A percentile compares a stretch with the other conserved stretches of the same genome.
Conservation (phyloP, 2,329 filamentous ascomycete species). For the Fusarium redolens region DNA sequence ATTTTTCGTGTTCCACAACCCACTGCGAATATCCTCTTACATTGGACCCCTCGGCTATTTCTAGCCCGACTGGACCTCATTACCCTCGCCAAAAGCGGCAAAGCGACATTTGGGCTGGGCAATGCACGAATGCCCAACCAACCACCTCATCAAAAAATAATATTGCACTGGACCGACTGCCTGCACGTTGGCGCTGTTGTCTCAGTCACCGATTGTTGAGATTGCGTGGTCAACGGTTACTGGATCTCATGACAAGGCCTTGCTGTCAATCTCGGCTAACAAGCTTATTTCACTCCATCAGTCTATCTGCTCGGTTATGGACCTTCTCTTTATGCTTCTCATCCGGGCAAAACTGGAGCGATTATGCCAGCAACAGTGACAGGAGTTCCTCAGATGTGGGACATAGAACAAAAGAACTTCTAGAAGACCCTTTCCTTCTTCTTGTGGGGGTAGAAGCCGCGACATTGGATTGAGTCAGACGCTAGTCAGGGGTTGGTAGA, state of each 20-base stretch:
- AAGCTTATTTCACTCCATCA: constrained; percentile 2
- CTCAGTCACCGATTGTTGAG: constrained; percentile 13
- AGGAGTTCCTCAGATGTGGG: constrained; percentile 15
- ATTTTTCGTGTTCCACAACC: not conserved
- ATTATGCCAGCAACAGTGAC: not conserved
- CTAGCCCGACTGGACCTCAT: not conserved
- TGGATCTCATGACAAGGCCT: not conserved
- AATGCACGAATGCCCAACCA: constrained; percentile 43
- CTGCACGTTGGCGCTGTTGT: constrained; percentile 5
- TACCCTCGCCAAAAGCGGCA: constrained; percentile 27
- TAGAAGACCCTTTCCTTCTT: constrained; percentile 30
- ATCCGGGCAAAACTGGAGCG: constrained; percentile 33
- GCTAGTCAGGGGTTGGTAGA: constrained; percentile 24
- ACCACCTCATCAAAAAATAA: constrained; percentile 25
- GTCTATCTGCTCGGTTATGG: not conserved
- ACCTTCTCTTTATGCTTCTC: constrained; percentile 26
- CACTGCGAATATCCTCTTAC: not conserved
- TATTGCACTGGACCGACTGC: not conserved
- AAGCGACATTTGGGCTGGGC: constrained; percentile 9
- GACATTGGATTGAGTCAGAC: constrained; percentile 28
- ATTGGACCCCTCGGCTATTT: constrained; percentile 9
- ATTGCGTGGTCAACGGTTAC: constrained; percentile 18
- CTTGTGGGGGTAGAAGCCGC: constrained; percentile 18
- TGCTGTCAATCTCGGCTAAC: constrained; percentile 13
- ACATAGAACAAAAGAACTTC: constrained; percentile 31